A percentile compares a stretch with the other conserved stretches of the same genome.
phyloP scores from a whole-genome alignment of 169 alveolate genomes.

The Cystoisospora suis region DNA sequence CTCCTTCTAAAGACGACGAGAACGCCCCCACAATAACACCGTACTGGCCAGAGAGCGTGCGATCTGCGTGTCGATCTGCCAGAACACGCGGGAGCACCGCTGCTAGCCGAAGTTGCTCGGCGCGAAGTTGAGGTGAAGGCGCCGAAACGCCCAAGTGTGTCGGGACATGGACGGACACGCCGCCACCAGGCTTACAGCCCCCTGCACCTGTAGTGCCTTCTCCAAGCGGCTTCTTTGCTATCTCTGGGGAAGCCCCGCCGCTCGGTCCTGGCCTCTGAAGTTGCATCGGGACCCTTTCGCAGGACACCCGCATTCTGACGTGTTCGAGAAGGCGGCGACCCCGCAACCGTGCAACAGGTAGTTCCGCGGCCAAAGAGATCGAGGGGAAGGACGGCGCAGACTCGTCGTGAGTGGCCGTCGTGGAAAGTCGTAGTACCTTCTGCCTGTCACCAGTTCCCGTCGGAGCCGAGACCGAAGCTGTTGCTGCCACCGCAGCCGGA shows the following conservation, averaged over 20 bases:
- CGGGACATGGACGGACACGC: no score
- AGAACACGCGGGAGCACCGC: constrained; percentile 10
- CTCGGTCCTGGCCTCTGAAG: background rate
- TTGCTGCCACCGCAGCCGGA: no score
- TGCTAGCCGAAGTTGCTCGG: constrained; percentile 7
- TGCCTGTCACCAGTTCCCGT: no score
- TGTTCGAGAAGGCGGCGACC: background rate
- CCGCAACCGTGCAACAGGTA: background rate
- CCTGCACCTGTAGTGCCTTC: no score
- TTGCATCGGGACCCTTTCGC: background rate
- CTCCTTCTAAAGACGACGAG: constrained; percentile 10
- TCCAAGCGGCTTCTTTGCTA: no score
- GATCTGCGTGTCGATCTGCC: background rate
- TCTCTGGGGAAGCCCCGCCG: no score
- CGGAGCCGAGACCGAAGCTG: no score
- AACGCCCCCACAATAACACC: constrained; percentile 7
- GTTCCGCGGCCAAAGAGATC: background rate
- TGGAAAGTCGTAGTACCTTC: no score
- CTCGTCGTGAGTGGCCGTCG: no score
- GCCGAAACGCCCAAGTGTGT: background rate
- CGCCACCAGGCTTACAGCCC: no score
- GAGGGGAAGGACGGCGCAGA: no score
- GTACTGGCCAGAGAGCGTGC: background rate
- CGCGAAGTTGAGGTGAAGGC: background rate
- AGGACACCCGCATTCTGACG: background rate